Evolutionary conservation across 225 moss, liverwort and hornwort species (phyloP).

Genomic region (Bryoerythrophyllum caledonicum): DNA sequence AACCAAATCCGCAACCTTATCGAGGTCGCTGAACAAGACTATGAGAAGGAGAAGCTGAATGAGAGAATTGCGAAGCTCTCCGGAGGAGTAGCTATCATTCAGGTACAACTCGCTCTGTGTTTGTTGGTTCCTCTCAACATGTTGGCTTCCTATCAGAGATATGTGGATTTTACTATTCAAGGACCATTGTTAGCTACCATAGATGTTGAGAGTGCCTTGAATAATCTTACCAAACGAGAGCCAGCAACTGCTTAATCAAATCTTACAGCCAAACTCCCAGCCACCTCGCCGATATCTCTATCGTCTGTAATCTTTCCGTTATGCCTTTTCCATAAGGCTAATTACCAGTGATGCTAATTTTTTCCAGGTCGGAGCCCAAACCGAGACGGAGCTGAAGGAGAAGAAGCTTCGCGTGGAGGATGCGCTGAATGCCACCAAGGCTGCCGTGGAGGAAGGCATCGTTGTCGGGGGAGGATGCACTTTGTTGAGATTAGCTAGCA

Average conservation of each 20-base stretch:
- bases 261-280: too few species aligned
- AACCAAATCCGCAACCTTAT: slow-evolving; percentile 76
- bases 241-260: too few species aligned
- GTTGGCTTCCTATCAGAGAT: background rate
- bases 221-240: too few species aligned
- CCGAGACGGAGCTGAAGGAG: slow-evolving; percentile 90
- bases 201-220: too few species aligned
- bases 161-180: too few species aligned
- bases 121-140: background rate
- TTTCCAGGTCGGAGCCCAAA: slow-evolving; percentile 78
- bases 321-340: background rate
- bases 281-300: too few species aligned
- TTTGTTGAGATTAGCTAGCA: slow-evolving; percentile 73
- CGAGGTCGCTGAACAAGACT: slow-evolving; percentile 82
- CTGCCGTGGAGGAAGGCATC: slow-evolving; percentile 88
- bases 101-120: slow-evolving; percentile 34
- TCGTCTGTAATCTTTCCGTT: too few species aligned
- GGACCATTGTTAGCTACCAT: too few species aligned
- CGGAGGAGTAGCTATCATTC: slow-evolving; percentile 86
- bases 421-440: slow-evolving; percentile 91
- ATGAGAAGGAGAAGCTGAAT: slow-evolving; percentile 88
- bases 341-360: background rate
- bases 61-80: slow-evolving; percentile 87
- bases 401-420: slow-evolving; percentile 89
- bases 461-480: slow-evolving; percentile 90